These are phyloP conservation scores for Entomophthora muscae DNA, from an alignment of 371 early-diverging fungal genomes.

Conservation along the genomic window DNA sequence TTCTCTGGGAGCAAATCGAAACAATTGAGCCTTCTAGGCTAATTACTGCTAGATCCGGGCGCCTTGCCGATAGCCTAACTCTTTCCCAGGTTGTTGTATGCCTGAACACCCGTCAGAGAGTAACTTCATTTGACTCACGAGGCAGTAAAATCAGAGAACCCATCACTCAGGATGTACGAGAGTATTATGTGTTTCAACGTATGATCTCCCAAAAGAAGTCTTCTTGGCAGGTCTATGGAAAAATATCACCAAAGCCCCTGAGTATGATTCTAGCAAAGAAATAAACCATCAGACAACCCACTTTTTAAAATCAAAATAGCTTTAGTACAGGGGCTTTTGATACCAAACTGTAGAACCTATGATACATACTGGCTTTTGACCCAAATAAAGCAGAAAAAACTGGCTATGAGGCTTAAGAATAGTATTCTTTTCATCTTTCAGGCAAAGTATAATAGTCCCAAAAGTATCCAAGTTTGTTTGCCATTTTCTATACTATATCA, in stretches of 20 bases:
- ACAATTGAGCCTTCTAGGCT: constrained; percentile 35
- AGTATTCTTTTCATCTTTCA: too few relatives aligned
- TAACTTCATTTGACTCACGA: neutral
- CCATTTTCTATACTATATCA: too few relatives aligned
- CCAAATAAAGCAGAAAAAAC: too few relatives aligned
- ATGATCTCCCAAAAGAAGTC: constrained; percentile 37
- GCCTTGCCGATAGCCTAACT: constrained; percentile 18
- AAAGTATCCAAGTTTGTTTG: too few relatives aligned
- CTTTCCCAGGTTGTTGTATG: constrained; percentile 41
- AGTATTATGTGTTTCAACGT: constrained; percentile 54
- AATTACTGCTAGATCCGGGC: constrained; percentile 42
- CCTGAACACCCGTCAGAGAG: constrained; percentile 45
- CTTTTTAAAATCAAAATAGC: too few relatives aligned
- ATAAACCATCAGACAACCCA: too few relatives aligned
- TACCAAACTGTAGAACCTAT: too few relatives aligned
- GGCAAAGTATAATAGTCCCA: too few relatives aligned
- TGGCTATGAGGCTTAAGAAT: too few relatives aligned
- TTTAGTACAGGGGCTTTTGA: too few relatives aligned
- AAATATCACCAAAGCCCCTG: constrained; percentile 12
- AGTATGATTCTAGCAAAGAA: neutral
- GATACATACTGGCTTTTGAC: too few relatives aligned
- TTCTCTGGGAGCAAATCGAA: constrained; percentile 45
- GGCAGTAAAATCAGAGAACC: neutral
- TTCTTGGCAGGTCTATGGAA: constrained; percentile 53
- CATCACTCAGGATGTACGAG: constrained; percentile 11